Evolutionary conservation across 768 basidiomycete species (phyloP).

Genomic region (Suillus sp.): DNA sequence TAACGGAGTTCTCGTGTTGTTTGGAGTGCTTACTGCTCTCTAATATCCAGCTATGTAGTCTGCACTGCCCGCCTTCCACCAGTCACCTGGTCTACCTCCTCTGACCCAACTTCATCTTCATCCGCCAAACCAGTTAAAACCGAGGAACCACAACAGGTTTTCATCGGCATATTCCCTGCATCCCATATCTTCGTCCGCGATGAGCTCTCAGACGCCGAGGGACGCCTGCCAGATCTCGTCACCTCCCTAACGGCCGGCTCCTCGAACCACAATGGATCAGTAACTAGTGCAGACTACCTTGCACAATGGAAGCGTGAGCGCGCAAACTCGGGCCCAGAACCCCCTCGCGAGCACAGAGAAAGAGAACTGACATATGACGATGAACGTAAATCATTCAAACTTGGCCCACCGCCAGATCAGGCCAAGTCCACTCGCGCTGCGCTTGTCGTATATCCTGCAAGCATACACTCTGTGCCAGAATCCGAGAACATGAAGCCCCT

Average conservation of each 20-base stretch:
- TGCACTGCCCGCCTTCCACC: conserved; percentile 73
- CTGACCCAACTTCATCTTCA: conserved; percentile 55
- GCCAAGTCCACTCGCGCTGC: conserved; percentile 72
- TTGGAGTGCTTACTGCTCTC: neutral
- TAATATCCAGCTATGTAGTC: conserved; percentile 71
- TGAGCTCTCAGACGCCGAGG: conserved; percentile 85
- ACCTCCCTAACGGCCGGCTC: conserved; percentile 48
- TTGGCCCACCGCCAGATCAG: conserved; percentile 75
- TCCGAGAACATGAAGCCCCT: conserved; percentile 69
- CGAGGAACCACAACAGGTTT: conserved; percentile 84
- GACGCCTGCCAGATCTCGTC: conserved; percentile 77
- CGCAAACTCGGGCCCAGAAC: conserved; percentile 29
- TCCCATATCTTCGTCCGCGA: conserved; percentile 88
- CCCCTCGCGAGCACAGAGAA: conserved; percentile 42
- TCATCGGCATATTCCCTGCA: conserved; percentile 93
- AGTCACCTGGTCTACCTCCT: conserved; percentile 59
- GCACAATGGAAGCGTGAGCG: conserved; percentile 45
- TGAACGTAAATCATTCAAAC: conserved; percentile 65
- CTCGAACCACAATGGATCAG: conserved; percentile 30
- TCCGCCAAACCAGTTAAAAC: conserved; percentile 54
- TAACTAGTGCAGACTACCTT: conserved; percentile 48
- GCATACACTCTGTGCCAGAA: conserved; percentile 72
- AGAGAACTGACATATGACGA: conserved; percentile 43
- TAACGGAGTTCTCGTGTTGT: conserved; percentile 7
- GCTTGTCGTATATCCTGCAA: conserved; percentile 71